Percentiles rank a stretch among this genome's conserved stretches.
These are phyloP conservation scores for Aspergillus quadrilineatus DNA, from an alignment of 2,329 filamentous ascomycete species.

Conservation along the genomic window DNA sequence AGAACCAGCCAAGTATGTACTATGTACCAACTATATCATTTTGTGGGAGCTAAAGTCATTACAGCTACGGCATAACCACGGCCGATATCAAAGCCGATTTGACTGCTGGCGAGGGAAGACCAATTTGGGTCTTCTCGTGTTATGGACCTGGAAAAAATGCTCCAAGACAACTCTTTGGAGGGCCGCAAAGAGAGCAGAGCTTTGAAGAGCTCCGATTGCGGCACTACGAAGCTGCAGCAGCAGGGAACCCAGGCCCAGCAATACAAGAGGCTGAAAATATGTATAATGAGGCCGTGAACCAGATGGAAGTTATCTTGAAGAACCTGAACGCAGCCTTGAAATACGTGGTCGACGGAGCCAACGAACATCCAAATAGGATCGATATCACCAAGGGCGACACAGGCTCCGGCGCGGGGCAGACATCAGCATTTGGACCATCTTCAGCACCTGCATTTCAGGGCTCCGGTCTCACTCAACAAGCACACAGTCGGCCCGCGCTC, in stretches of 20 bases:
- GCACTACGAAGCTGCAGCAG: conserved; percentile 65
- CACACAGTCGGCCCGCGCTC: conserved; percentile 17
- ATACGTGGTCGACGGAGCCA: conserved; percentile 64
- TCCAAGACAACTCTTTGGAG: conserved; percentile 81
- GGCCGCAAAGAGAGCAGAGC: conserved; percentile 75
- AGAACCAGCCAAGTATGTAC: conserved; percentile 27
- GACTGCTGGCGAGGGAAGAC: conserved; percentile 60
- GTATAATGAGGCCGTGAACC: conserved; percentile 64
- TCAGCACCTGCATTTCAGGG: conserved; percentile 27
- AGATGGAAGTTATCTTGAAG: conserved; percentile 68
- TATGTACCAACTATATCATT: background rate
- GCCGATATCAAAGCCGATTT: conserved; percentile 67
- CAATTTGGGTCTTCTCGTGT: conserved; percentile 81
- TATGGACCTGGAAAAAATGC: conserved; percentile 77
- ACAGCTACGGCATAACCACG: conserved; percentile 55
- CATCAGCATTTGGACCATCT: conserved; percentile 34
- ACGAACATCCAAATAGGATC: conserved; percentile 72
- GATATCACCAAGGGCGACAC: conserved; percentile 49
- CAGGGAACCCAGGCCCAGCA: conserved; percentile 59
- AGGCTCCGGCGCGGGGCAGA: conserved; percentile 17
- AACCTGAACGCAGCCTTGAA: conserved; percentile 71
- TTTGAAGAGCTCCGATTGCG: conserved; percentile 78
- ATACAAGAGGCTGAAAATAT: conserved; percentile 55
- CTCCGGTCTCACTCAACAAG: conserved; percentile 31
- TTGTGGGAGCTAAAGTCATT: conserved; percentile 21